Conservation (phyloP, 176 grass and related monocot genomes). For the Carex parvula region DNA sequence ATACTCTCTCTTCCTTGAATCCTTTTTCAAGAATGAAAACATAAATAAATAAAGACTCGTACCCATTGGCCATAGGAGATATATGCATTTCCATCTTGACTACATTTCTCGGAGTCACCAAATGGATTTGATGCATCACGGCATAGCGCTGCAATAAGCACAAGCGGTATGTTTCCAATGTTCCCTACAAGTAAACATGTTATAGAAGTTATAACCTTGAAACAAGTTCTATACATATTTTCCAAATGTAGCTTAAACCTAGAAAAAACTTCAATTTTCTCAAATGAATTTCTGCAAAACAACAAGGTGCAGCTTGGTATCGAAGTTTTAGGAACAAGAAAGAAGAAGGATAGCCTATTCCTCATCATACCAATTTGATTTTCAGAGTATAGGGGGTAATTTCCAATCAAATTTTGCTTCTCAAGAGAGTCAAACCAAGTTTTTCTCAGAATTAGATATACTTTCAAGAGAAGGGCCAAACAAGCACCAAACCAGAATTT, state of each 20-base stretch:
- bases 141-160: constrained; percentile 91
- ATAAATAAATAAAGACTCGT: not conserved
- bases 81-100: constrained; percentile 94
- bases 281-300: constrained; percentile 8
- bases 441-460: not conserved
- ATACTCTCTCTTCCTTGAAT: not conserved
- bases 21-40: constrained; percentile 20
- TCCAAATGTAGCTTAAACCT: not conserved
- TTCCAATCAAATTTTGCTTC: not conserved
- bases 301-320: not conserved
- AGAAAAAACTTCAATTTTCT: not conserved
- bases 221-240: not conserved
- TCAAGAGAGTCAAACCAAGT: not conserved
- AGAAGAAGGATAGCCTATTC: not conserved
- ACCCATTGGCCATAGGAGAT: constrained; percentile 99
- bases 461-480: not conserved
- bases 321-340: not conserved
- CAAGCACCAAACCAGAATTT: not conserved
- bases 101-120: constrained; percentile 89
- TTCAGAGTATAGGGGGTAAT: not conserved
- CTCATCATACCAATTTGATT: not conserved
- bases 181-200: constrained; percentile 57
- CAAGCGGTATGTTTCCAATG: constrained; percentile 98
- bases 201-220: not conserved
- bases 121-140: constrained; percentile 90